A percentile compares a stretch with the other conserved stretches of the same genome.
Evolutionary conservation across 768 basidiomycete species (phyloP).

Genomic region (Paxillus involutus): DNA sequence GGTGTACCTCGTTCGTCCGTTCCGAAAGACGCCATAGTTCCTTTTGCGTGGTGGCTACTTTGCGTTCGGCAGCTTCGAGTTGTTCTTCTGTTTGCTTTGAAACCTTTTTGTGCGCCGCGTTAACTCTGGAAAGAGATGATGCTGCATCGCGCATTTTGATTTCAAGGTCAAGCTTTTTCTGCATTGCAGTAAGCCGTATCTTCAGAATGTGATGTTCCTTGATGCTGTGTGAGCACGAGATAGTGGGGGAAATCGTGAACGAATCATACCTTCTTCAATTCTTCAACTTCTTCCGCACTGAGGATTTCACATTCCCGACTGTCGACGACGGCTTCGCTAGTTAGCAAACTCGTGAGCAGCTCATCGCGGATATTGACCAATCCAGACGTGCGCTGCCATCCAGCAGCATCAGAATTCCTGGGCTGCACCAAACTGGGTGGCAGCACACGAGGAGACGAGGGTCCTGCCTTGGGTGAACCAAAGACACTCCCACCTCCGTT

Average conservation of each 20-base stretch:
- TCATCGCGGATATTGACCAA: slow-evolving; percentile 71
- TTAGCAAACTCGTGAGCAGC: slow-evolving; percentile 83
- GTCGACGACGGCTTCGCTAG: slow-evolving; percentile 94
- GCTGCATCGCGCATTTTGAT: slow-evolving; percentile 89
- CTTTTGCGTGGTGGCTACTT: slow-evolving; percentile 67
- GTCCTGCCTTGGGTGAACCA: slow-evolving; percentile 37
- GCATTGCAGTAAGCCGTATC: slow-evolving; percentile 62
- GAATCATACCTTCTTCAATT: slow-evolving; percentile 62
- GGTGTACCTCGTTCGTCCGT: slow-evolving; percentile 60
- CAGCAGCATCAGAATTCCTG: slow-evolving; percentile 37
- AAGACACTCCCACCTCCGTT: slow-evolving; percentile 11
- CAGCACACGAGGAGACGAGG: slow-evolving; percentile 39
- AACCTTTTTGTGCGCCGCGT: slow-evolving; percentile 52
- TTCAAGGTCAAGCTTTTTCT: slow-evolving; percentile 76
- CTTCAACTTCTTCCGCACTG: slow-evolving; percentile 68
- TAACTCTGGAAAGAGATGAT: slow-evolving; percentile 67
- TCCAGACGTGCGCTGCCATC: slow-evolving; percentile 44
- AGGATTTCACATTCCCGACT: slow-evolving; percentile 80
- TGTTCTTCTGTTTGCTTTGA: slow-evolving; percentile 71
- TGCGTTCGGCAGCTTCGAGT: slow-evolving; percentile 69
- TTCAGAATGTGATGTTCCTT: slow-evolving; percentile 77
- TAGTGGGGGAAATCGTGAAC: slow-evolving; percentile 10
- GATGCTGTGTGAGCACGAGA: slow-evolving; percentile 7
- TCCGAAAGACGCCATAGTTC: slow-evolving; percentile 71
- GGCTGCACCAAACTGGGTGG: slow-evolving; percentile 32